phyloP scores from a whole-genome alignment of 2,329 filamentous ascomycete genomes.

The Neonectria magnoliae region DNA sequence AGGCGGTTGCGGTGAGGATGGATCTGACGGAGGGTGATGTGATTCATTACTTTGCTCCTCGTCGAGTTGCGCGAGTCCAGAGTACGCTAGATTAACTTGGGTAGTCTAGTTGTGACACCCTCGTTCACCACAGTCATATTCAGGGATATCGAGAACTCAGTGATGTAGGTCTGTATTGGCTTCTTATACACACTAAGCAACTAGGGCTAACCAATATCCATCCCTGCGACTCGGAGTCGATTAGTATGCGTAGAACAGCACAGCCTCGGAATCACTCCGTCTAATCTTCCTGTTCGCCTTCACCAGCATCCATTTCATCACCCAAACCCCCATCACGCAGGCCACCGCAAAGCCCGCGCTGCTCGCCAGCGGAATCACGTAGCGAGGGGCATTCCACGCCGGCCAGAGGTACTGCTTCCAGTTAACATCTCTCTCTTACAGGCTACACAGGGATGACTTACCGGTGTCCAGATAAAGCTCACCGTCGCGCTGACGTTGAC shows the following conservation, averaged over 20 bases:
- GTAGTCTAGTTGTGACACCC: background rate
- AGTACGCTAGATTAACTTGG: background rate
- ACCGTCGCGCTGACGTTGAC: constrained; percentile 35
- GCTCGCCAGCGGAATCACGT: constrained; percentile 31
- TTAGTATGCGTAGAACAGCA: constrained; percentile 38
- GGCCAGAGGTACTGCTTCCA: constrained; percentile 33
- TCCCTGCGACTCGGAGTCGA: background rate
- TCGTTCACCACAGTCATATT: background rate
- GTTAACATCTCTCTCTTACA: background rate
- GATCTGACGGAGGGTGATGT: background rate
- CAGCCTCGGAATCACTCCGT: constrained; percentile 36
- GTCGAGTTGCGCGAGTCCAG: background rate
- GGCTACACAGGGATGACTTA: background rate
- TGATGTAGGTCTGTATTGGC: background rate
- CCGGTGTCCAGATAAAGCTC: constrained; percentile 36
- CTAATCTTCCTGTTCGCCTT: constrained; percentile 42
- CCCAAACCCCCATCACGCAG: constrained; percentile 45
- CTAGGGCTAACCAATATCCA: background rate
- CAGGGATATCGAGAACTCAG: background rate
- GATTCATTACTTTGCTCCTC: background rate
- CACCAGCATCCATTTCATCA: constrained; percentile 41
- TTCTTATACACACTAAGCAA: too few species aligned
- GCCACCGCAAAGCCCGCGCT: constrained; percentile 44
- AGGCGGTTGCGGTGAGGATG: background rate
- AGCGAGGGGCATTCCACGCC: constrained; percentile 33